Evolutionary conservation across 1,284 basidiomycete species (phyloP), one percentile per base, ranked within the genome.

Genomic region (Lignosus rhinocerotis): DNA sequence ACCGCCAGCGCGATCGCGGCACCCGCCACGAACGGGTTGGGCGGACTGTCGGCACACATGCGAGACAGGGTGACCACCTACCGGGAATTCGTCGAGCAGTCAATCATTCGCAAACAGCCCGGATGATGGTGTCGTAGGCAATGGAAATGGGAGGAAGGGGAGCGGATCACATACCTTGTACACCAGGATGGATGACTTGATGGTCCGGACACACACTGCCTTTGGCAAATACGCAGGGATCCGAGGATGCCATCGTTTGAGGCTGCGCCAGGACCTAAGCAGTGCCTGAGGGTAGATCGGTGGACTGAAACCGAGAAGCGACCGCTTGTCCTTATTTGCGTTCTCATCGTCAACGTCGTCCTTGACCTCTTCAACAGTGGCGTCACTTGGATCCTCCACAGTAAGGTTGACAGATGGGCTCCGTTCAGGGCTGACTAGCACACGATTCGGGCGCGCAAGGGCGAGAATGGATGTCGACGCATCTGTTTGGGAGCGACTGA

Each of bases 161-260:
- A 10, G 21, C 6, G 44, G 54, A 41, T 0, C 8, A 60, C 67
- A 5, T 58, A 85, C 85, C 77, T 87, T 87, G 55, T 69, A 66
- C 21, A 68, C 67, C n/a, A 74, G 61, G n/a, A 72, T 46, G 44
- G 58, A 60, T 3, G 72, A 70, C 61, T 73, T 73, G 39, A 70
- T 19, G 32, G 72, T 69, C 31, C 71, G 62, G 33, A 56, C 49
- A 52, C 66, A 62, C n/a, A 69, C 49, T 16, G 60, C 45, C 31
- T 53, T 53, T 6, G 67, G 61, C 9, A 67, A 49, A 17, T 59
- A 57, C 31, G 50, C 42, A 16, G 59, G 59, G 19, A 68, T 46
- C 16, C 60, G 58, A 41, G 50, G 45, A 33, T 50, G 47, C 55
- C 61, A 61, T 14, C 49, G 50, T 2, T 34, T 46, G 14, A 65